A percentile compares a stretch with the other conserved stretches of the same genome.
These are phyloP conservation scores for Skeletonema grethae DNA, from an alignment of 108 stramenopile genomes.

Conservation along the genomic window DNA sequence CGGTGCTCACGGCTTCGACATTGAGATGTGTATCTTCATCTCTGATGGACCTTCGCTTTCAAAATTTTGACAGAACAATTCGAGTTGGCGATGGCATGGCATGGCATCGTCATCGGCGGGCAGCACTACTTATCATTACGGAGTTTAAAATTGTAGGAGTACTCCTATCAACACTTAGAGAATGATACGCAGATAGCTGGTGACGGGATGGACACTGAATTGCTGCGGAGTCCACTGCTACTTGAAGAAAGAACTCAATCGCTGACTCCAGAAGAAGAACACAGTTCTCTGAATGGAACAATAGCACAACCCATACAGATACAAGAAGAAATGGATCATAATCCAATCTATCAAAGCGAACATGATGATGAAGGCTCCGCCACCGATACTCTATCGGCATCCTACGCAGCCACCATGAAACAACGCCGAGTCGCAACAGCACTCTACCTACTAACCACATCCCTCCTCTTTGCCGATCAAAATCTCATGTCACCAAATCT, in stretches of 20 bases:
- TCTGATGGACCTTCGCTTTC: too few relatives aligned
- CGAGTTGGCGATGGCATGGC: too few relatives aligned
- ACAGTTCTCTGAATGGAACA: not conserved
- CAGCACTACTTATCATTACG: too few relatives aligned
- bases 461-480: slow-evolving; percentile 87
- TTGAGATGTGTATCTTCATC: too few relatives aligned
- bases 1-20: too few relatives aligned
- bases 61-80: too few relatives aligned
- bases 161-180: too few relatives aligned
- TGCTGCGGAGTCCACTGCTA: not conserved
- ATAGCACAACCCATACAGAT: not conserved
- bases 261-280: too few relatives aligned
- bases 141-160: too few relatives aligned
- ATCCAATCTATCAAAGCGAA: not conserved
- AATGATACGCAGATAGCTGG: too few relatives aligned
- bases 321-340: not conserved
- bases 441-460: slow-evolving; percentile 67
- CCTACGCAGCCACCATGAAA: not conserved
- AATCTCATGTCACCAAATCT: slow-evolving; percentile 87
- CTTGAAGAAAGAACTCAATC: not conserved
- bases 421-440: slow-evolving; percentile 34
- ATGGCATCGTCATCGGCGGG: too few relatives aligned
- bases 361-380: not conserved
- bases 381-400: not conserved
- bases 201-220: not conserved